phyloP scores from a whole-genome alignment of 2,329 filamentous ascomycete species.

The Ceratocystis cacaofunesta region DNA sequence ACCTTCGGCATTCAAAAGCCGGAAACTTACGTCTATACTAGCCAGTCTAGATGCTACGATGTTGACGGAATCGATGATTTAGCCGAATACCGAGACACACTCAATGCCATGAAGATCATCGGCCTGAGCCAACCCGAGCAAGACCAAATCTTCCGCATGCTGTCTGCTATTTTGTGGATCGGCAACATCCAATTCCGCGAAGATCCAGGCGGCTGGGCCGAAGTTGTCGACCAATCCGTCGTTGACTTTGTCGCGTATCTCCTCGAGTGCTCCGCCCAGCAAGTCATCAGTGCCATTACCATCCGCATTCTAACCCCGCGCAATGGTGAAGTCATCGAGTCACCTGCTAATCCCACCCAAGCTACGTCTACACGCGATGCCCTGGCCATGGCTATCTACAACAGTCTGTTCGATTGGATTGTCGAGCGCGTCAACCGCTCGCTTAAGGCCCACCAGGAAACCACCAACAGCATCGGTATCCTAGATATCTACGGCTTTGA shows the following conservation, averaged over 20 bases:
- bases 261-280: conserved; percentile 67
- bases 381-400: conserved; percentile 87
- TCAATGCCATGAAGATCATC: conserved; percentile 91
- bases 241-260: conserved; percentile 91
- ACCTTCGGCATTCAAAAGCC: conserved; percentile 84
- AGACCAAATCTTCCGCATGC: conserved; percentile 91
- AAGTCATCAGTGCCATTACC: conserved; percentile 76
- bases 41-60: conserved; percentile 83
- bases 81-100: conserved; percentile 74
- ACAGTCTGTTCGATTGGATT: conserved; percentile 98
- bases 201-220: conserved; percentile 77
- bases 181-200: conserved; percentile 87
- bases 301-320: conserved; percentile 65
- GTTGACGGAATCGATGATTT: conserved; percentile 88
- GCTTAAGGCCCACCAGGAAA: conserved; percentile 58
- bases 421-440: conserved; percentile 83
- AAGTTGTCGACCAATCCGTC: conserved; percentile 75
- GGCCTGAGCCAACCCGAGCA: conserved; percentile 78
- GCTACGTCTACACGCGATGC: conserved; percentile 79
- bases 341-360: conserved; percentile 74
- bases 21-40: conserved; percentile 86
- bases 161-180: conserved; percentile 82
- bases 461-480: conserved; percentile 82
- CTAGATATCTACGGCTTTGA: conserved; percentile 98
- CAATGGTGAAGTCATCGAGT: conserved; percentile 52